A percentile compares a stretch with the other conserved stretches of the same genome.
These are phyloP conservation scores for Ailanthus altissimus DNA, from an alignment of 345 rosid species.

Conservation along the genomic window DNA sequence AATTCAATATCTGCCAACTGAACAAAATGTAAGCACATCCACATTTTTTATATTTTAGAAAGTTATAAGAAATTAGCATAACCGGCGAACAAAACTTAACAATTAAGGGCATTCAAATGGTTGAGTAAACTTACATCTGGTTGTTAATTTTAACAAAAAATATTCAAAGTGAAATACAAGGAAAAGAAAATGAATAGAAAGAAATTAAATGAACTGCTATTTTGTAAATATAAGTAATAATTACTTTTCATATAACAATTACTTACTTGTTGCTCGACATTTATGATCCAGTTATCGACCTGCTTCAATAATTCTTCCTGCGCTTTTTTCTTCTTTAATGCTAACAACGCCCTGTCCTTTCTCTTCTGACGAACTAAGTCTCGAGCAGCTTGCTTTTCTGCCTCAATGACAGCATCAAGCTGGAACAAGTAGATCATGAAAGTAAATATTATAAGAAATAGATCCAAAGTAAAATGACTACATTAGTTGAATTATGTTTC, in stretches of 20 bases:
- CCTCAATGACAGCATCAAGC: constrained; percentile 86
- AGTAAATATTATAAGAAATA: background rate
- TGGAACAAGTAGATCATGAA: constrained; percentile 24
- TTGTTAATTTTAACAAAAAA: background rate
- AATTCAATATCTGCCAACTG: constrained; percentile 96
- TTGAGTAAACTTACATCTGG: background rate
- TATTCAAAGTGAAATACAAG: background rate
- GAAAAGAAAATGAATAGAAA: background rate
- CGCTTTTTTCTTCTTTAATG: constrained; percentile 89
- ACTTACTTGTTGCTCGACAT: constrained; percentile 93
- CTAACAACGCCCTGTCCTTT: constrained; percentile 87
- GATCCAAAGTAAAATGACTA: background rate
- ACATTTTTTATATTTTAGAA: background rate
- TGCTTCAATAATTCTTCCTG: constrained; percentile 93
- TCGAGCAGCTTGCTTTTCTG: constrained; percentile 85
- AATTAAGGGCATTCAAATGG: background rate
- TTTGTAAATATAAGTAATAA: background rate
- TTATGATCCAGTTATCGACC: constrained; percentile 88
- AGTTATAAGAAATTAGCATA: background rate
- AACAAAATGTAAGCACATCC: constrained; percentile 6
- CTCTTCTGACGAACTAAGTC: constrained; percentile 85
- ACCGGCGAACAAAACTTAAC: background rate
- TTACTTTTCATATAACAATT: constrained; percentile 7
- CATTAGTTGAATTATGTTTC: background rate
- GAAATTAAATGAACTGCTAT: background rate